A percentile compares a stretch with the other conserved stretches of the same genome.
Evolutionary conservation across 352 stramenopile species (phyloP).

Genomic region (Thalassiosira exigua): DNA sequence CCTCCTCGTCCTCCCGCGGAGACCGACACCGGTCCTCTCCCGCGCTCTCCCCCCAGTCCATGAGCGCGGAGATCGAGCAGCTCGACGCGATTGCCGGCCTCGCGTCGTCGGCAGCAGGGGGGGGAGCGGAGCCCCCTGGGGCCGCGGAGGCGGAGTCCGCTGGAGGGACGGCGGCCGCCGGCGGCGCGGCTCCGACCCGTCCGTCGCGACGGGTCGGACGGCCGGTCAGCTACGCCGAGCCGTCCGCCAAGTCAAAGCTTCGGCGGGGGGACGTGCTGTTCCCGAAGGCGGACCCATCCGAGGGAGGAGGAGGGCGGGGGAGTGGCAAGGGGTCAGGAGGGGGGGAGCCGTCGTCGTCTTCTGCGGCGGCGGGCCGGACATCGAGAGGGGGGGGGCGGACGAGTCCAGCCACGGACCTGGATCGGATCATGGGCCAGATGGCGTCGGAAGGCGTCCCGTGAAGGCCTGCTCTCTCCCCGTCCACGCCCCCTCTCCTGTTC

Average conservation of each 20-base stretch:
- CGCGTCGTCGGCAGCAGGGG: neutral
- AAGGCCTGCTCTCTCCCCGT: too few relatives aligned
- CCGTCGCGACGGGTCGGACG: constrained; percentile 57
- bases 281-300: constrained; percentile 43
- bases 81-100: constrained; percentile 50
- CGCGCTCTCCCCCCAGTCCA: constrained; percentile 39
- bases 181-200: neutral
- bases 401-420: neutral
- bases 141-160: neutral
- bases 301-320: neutral
- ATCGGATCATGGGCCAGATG: neutral
- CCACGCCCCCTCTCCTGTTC: too few relatives aligned
- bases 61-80: constrained; percentile 59
- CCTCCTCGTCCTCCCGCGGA: too few relatives aligned
- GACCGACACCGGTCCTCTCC: neutral
- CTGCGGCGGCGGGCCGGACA: too few relatives aligned
- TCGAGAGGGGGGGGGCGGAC: neutral
- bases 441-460: too few relatives aligned
- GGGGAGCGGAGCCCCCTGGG: neutral
- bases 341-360: neutral
- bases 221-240: constrained; percentile 73
- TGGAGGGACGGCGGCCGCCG: too few relatives aligned
- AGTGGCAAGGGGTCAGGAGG: too few relatives aligned
- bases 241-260: constrained; percentile 68
- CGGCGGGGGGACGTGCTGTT: constrained; percentile 68